Evolutionary conservation across 805 yeast species (phyloP).

Genomic region (Hanseniaspora meyeri): DNA sequence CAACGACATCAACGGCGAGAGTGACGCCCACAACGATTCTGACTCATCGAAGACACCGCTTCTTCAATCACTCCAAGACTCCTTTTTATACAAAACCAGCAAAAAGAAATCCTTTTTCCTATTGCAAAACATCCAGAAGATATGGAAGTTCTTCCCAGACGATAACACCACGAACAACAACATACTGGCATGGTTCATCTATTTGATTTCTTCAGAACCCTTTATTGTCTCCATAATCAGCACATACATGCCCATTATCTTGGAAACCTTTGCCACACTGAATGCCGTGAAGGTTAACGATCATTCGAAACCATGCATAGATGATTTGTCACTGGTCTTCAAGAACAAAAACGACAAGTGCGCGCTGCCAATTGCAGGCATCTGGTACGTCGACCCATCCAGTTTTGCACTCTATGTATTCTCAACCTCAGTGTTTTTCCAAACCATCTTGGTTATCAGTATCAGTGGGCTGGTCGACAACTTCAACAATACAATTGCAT

Average conservation of each 20-base stretch:
- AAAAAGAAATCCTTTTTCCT: not conserved
- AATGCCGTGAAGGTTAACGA: slow-evolving; percentile 56
- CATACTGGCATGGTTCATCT: slow-evolving; percentile 56
- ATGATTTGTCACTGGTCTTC: slow-evolving; percentile 15
- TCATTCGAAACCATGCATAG: slow-evolving; percentile 43
- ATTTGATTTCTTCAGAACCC: slow-evolving; percentile 68
- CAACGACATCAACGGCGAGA: not conserved
- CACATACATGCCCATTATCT: slow-evolving; percentile 58
- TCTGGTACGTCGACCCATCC: slow-evolving; percentile 53
- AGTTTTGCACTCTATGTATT: slow-evolving; percentile 65
- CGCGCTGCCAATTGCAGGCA: slow-evolving; percentile 34
- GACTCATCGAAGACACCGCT: not conserved
- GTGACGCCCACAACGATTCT: not conserved
- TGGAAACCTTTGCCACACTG: slow-evolving; percentile 60
- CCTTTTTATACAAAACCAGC: not conserved
- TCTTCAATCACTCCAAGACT: not conserved
- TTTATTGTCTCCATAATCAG: slow-evolving; percentile 69
- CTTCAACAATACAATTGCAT: slow-evolving; percentile 28
- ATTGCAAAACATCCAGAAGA: not conserved
- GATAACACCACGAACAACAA: slow-evolving; percentile 27
- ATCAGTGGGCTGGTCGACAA: slow-evolving; percentile 66
- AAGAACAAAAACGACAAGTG: slow-evolving; percentile 28
- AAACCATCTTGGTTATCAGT: slow-evolving; percentile 55
- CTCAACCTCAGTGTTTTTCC: slow-evolving; percentile 58
- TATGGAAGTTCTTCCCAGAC: slow-evolving; percentile 1